These are phyloP conservation scores for Calocera cornea DNA, from an alignment of 768 basidiomycete species.

Conservation along the genomic window DNA sequence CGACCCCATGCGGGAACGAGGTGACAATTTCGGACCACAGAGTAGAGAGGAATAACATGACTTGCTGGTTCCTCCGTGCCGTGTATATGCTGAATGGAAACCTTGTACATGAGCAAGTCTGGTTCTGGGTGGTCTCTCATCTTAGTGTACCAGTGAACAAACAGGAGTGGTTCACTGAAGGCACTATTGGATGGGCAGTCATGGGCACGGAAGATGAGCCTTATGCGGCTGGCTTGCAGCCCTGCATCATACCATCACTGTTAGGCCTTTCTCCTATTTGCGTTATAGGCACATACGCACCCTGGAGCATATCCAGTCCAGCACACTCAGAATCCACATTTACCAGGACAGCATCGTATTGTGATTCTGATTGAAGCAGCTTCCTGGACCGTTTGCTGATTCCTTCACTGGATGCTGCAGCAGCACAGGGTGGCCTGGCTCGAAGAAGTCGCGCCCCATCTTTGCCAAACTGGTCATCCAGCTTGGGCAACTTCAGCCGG, in stretches of 20 bases:
- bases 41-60: background rate
- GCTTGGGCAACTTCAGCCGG: background rate
- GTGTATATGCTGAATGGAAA: background rate
- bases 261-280: background rate
- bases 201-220: background rate
- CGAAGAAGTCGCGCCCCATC: background rate
- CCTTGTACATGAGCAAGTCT: background rate
- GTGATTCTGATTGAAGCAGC: background rate
- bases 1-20: background rate
- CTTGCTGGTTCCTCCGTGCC: background rate
- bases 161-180: background rate
- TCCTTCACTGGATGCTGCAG: background rate
- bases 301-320: background rate
- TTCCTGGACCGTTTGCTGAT: background rate
- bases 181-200: background rate
- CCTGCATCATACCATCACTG: background rate
- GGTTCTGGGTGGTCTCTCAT: background rate
- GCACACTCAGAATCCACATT: background rate
- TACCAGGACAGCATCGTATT: background rate
- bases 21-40: background rate
- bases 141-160: background rate
- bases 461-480: background rate
- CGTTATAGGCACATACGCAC: background rate
- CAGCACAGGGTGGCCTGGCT: background rate
- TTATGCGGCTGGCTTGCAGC: background rate